These are phyloP conservation scores for Ilyonectria destructans DNA, from an alignment of 2,329 filamentous ascomycete genomes.

Conservation along the genomic window DNA sequence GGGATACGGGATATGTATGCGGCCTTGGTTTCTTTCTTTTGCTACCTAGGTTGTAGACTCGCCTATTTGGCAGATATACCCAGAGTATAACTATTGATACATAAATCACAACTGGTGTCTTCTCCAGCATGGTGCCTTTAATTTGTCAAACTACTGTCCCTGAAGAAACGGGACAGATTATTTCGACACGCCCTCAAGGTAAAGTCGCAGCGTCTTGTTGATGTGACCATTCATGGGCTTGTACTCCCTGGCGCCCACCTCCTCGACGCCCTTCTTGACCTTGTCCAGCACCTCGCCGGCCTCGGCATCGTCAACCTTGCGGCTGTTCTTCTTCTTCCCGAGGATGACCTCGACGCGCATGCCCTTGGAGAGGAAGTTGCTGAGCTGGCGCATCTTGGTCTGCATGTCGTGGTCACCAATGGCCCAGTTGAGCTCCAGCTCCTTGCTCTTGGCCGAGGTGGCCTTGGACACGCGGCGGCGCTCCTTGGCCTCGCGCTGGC, in stretches of 20 bases:
- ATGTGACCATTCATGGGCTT: conserved; percentile 63
- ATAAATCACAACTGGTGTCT: conserved; percentile 21
- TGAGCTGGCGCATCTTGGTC: conserved; percentile 79
- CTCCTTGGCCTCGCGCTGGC: conserved; percentile 60
- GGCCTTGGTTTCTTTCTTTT: conserved; percentile 26
- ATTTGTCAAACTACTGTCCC: too few relatives aligned
- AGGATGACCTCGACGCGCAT: conserved; percentile 82
- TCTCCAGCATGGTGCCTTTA: neutral
- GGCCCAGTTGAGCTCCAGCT: conserved; percentile 92
- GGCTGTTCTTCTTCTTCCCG: conserved; percentile 75
- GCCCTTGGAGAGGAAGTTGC: conserved; percentile 81
- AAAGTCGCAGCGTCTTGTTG: conserved; percentile 61
- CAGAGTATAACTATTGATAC: conserved; percentile 43
- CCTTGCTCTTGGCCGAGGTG: conserved; percentile 72
- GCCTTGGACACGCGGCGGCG: conserved; percentile 61
- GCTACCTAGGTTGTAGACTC: conserved; percentile 39
- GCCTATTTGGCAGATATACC: conserved; percentile 43
- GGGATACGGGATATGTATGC: conserved; percentile 9
- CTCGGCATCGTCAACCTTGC: conserved; percentile 74
- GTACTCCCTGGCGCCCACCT: conserved; percentile 60
- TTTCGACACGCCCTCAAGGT: conserved; percentile 56
- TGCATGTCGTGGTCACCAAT: conserved; percentile 83
- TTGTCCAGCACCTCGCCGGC: conserved; percentile 69
- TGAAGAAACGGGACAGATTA: conserved; percentile 1
- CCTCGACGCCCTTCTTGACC: conserved; percentile 55